phyloP scores from a whole-genome alignment of 2,329 filamentous ascomycete species.

The Colletotrichum higginsianum region DNA sequence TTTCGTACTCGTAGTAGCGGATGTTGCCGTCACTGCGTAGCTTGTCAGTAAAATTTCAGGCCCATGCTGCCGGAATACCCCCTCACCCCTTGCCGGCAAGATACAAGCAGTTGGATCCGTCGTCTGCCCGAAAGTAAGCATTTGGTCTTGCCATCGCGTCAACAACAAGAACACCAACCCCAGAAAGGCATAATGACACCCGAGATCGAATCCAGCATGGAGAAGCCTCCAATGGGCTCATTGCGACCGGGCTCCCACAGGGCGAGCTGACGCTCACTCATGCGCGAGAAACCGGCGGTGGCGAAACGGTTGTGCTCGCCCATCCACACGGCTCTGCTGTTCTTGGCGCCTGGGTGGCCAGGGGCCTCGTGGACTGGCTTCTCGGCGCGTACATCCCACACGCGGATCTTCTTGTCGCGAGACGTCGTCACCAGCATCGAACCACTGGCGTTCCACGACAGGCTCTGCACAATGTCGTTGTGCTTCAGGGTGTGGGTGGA shows the following conservation, averaged over 20 bases:
- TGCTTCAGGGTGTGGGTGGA: conserved; percentile 84
- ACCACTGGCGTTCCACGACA: conserved; percentile 95
- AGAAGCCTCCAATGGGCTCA: conserved; percentile 92
- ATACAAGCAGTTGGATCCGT: conserved; percentile 94
- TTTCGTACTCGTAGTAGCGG: conserved; percentile 97
- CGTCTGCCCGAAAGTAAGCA: conserved; percentile 67
- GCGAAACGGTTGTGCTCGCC: conserved; percentile 96
- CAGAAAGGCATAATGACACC: conserved; percentile 99
- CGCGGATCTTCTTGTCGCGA: conserved; percentile 96
- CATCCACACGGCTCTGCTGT: conserved; percentile 96
- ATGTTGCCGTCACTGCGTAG: conserved; percentile 92
- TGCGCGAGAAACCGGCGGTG: conserved; percentile 96
- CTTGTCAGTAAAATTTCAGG: conserved; percentile 42
- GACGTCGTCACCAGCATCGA: conserved; percentile 91
- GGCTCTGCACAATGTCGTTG: conserved; percentile 91
- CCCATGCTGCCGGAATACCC: conserved; percentile 53
- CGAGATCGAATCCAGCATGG: conserved; percentile 92
- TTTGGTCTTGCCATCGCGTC: neutral
- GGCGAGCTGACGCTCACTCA: conserved; percentile 97
- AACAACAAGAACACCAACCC: conserved; percentile 66
- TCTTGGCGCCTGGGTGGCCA: conserved; percentile 95
- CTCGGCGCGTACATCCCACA: conserved; percentile 98
- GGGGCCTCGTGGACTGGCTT: conserved; percentile 85
- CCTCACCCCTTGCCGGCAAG: conserved; percentile 92
- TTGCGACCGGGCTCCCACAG: conserved; percentile 93